Evolutionary conservation across 345 rosid species (phyloP), one percentile per base, ranked within the genome.

Genomic region (Boechera stricta): DNA sequence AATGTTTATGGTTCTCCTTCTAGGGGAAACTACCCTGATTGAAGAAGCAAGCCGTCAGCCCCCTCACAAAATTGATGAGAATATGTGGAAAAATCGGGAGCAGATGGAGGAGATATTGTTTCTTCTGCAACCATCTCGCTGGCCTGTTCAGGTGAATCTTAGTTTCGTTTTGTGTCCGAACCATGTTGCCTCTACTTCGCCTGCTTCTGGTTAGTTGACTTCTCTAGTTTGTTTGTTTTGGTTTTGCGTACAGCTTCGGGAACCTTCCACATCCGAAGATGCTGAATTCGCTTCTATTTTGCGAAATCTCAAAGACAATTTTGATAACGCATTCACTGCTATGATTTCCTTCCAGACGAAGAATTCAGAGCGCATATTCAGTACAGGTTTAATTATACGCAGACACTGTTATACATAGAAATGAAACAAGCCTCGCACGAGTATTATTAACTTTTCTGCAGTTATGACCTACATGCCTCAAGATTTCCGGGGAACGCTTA

Each of bases 391-490:
- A 7, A 66, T 69, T 76, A 60, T 36, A 9, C 33, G 64, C 39
- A 24, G 26, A 54, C 57, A 41, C 31, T 52, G 2, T 26, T 21
- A 31, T 44, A 7, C 72, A 11, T 58, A 3, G 13, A 12, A 6
- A 16, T 15, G 49, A 18, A 51, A 8, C 29, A 9, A 29, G 54
- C 24, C 56, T 12, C 55, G 15, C 11, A 36, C 29, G 24, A 28
- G 21, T 44, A 7, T 31, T 31, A n/a, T 13, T 24, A 24, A 18
- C 31, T 10, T 44, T 26, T 78, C 72, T 82, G 72, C 88, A 94
- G 98, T 94, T 69, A 94, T 94, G 98, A 94, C 98, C 72, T 94
- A 94, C 87, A 83, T 94, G 97, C 98, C 98, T 84, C 98, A 94
- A 88, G 98, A 94, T 82, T 94, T 94, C 77, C 95, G 98, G 15